Conservation (phyloP, 177 flowering plant genomes). For the Vitis hybrid region DNA sequence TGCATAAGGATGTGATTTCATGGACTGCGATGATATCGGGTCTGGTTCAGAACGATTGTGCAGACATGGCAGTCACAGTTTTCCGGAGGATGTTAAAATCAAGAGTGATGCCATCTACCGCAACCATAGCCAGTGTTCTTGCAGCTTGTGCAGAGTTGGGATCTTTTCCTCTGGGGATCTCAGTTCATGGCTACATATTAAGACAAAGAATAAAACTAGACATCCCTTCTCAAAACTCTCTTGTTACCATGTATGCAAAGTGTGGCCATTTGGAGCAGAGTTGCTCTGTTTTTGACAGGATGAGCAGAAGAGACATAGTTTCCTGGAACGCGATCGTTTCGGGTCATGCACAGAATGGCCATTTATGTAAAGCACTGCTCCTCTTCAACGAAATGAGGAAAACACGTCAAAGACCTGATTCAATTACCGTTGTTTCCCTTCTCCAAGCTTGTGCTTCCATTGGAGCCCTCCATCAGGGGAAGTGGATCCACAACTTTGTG, state of each 20-base stretch:
- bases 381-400: conserved; percentile 62
- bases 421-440: conserved; percentile 66
- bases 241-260: conserved; percentile 75
- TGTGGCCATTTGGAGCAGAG: conserved; percentile 52
- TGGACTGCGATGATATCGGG: conserved; percentile 87
- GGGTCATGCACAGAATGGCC: conserved; percentile 61
- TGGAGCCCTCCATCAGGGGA: conserved; percentile 77
- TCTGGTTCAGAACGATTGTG: conserved; percentile 57
- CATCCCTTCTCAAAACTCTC: conserved; percentile 59
- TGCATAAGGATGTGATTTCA: conserved; percentile 53
- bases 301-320: conserved; percentile 52
- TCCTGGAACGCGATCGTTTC: conserved; percentile 80
- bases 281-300: conserved; percentile 46
- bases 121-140: conserved; percentile 64
- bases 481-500: conserved; percentile 59
- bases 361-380: conserved; percentile 40
- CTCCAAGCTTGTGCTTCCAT: conserved; percentile 78
- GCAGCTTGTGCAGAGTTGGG: conserved; percentile 76
- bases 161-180: conserved; percentile 42
- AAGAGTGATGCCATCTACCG: conserved; percentile 43
- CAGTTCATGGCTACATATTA: conserved; percentile 64
- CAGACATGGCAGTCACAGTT: conserved; percentile 50
- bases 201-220: conserved; percentile 50
- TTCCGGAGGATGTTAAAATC: conserved; percentile 57
- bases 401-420: conserved; percentile 48